Evolutionary conservation across 257 asterid species (phyloP).

Genomic region (Solanum peruvianum): DNA sequence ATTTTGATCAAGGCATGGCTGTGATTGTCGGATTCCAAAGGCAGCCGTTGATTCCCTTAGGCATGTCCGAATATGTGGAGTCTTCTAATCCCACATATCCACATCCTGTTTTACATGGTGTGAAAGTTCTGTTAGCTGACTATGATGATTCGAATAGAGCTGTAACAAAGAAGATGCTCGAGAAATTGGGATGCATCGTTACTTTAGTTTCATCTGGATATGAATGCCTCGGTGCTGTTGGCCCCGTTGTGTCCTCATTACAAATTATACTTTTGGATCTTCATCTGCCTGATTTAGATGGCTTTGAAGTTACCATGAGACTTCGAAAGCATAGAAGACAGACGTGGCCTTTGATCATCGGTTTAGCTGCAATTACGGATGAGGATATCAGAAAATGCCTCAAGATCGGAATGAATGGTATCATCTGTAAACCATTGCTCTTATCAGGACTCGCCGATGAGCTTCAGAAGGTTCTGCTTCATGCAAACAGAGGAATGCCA

Average conservation of each 20-base stretch:
- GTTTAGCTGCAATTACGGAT: slow-evolving; percentile 48
- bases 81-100: slow-evolving; percentile 37
- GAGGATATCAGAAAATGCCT: slow-evolving; percentile 35
- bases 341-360: slow-evolving; percentile 71
- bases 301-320: slow-evolving; percentile 63
- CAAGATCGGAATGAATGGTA: slow-evolving; percentile 72
- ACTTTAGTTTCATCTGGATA: slow-evolving; percentile 66
- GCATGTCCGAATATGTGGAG: slow-evolving; percentile 43
- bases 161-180: slow-evolving; percentile 65
- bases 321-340: slow-evolving; percentile 67
- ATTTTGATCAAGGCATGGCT: slow-evolving; percentile 71
- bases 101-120: slow-evolving; percentile 48
- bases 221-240: slow-evolving; percentile 56
- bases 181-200: slow-evolving; percentile 75
- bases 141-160: slow-evolving; percentile 66
- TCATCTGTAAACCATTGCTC: slow-evolving; percentile 59
- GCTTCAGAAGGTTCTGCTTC: slow-evolving; percentile 47
- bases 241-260: slow-evolving; percentile 29
- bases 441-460: slow-evolving; percentile 54
- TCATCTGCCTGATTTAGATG: slow-evolving; percentile 71
- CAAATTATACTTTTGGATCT: slow-evolving; percentile 72
- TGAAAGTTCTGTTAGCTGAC: slow-evolving; percentile 72
- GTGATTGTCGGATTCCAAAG: slow-evolving; percentile 62
- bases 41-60: slow-evolving; percentile 26
- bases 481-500: slow-evolving; percentile 27